These are phyloP conservation scores for Garcia nutans DNA, from an alignment of 345 rosid genomes.

Conservation along the genomic window DNA sequence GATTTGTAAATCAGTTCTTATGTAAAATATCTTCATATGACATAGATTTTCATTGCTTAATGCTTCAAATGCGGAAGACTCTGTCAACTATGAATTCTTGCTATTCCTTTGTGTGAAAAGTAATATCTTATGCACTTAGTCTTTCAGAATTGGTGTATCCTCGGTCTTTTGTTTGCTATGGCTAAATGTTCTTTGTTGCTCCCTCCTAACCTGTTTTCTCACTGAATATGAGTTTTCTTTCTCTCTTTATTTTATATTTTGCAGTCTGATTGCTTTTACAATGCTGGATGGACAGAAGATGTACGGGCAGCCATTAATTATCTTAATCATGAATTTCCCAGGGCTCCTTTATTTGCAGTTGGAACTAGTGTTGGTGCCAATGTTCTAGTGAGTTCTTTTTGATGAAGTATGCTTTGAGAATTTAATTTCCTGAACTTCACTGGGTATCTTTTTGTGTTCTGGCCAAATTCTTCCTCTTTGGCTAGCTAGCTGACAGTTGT, in stretches of 20 bases:
- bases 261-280: constrained; percentile 92
- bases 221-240: not conserved
- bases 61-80: no score
- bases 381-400: constrained; percentile 50
- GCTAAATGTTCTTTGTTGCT: no score
- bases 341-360: constrained; percentile 78
- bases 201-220: not conserved
- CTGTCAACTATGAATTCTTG: no score
- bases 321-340: constrained; percentile 64
- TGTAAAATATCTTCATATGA: no score
- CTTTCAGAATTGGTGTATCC: no score
- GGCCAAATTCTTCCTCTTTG: not conserved
- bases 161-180: no score
- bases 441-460: not conserved
- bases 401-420: not conserved
- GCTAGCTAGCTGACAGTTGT: not conserved
- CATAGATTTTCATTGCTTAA: no score
- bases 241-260: not conserved
- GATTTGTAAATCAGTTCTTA: no score
- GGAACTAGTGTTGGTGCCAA: constrained; percentile 97
- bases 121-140: no score
- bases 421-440: not conserved
- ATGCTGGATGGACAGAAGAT: constrained; percentile 96
- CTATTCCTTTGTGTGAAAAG: no score
- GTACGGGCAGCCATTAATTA: constrained; percentile 45